phyloP scores from a whole-genome alignment of 768 basidiomycete genomes.

The Guyanaporus albipodus region DNA sequence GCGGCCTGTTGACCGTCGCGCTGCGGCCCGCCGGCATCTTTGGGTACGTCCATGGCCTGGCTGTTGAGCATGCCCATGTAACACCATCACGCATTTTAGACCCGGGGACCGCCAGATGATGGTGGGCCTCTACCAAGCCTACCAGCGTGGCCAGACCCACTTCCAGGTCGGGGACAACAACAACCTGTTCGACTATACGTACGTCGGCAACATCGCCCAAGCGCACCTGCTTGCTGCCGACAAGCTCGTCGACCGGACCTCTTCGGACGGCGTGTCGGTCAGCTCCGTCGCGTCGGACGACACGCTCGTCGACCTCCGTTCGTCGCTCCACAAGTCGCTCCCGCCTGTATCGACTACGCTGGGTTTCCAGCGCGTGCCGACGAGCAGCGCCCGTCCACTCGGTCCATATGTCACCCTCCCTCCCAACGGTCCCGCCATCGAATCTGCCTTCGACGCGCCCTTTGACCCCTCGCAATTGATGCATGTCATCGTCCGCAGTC shows the following conservation, averaged over 20 bases:
- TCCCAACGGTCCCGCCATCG: conserved; percentile 52
- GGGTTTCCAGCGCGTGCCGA: conserved; percentile 75
- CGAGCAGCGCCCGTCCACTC: conserved; percentile 73
- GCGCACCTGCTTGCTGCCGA: conserved; percentile 95
- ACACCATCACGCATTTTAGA: no score
- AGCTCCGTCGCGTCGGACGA: conserved; percentile 27
- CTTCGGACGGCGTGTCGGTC: conserved; percentile 28
- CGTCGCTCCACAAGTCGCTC: conserved; percentile 48
- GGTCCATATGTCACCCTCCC: conserved; percentile 74
- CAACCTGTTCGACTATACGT: conserved; percentile 95
- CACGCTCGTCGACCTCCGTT: no score
- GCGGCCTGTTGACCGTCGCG: conserved; percentile 83
- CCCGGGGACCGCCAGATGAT: conserved; percentile 91
- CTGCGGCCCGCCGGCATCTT: conserved; percentile 94
- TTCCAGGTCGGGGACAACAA: conserved; percentile 93
- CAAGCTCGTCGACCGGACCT: conserved; percentile 56
- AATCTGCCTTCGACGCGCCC: conserved; percentile 52
- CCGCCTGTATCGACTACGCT: no score
- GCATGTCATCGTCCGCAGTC: conserved; percentile 67
- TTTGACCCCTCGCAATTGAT: conserved; percentile 33
- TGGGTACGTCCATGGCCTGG: conserved; percentile 67
- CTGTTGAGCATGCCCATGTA: no score
- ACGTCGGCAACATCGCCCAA: conserved; percentile 91
- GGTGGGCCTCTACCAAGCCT: conserved; percentile 70
- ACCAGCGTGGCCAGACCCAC: conserved; percentile 77